phyloP scores from a whole-genome alignment of 495 filamentous ascomycete genomes.

The Aspergillus conjunctus region DNA sequence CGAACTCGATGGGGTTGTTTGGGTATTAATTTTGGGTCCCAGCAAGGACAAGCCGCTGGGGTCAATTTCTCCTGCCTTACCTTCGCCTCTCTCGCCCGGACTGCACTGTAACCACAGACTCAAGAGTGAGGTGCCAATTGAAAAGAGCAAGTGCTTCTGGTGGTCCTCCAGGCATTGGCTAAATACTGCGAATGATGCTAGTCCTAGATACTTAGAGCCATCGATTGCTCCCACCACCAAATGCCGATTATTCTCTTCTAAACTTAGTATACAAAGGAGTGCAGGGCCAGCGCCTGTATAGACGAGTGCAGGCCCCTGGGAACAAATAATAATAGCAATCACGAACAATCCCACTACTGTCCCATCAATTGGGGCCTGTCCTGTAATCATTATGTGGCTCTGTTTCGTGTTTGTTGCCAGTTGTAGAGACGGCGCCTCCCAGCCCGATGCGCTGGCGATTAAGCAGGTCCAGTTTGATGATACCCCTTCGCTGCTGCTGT shows the following conservation, averaged over 20 bases:
- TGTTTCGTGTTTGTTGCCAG: not conserved
- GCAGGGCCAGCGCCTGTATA: not conserved
- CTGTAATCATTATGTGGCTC: not conserved
- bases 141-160: not conserved
- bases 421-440: not conserved
- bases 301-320: not conserved
- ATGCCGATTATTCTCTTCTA: not conserved
- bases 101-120: not conserved
- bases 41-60: not conserved
- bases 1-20: not conserved
- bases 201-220: not conserved
- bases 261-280: not conserved
- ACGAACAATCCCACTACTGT: not conserved
- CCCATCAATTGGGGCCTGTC: not conserved
- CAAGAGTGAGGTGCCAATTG: not conserved
- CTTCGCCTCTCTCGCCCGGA: not conserved
- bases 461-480: not conserved
- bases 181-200: not conserved
- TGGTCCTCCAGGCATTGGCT: not conserved
- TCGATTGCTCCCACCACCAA: not conserved
- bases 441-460: slow-evolving; percentile 17
- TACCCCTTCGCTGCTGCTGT: slow-evolving; percentile 2
- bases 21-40: slow-evolving; percentile 1
- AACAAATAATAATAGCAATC: not conserved
- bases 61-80: slow-evolving; percentile 1